Conservation (phyloP, 2,329 filamentous ascomycete species). For the Coccinonectria pachysandricola region DNA sequence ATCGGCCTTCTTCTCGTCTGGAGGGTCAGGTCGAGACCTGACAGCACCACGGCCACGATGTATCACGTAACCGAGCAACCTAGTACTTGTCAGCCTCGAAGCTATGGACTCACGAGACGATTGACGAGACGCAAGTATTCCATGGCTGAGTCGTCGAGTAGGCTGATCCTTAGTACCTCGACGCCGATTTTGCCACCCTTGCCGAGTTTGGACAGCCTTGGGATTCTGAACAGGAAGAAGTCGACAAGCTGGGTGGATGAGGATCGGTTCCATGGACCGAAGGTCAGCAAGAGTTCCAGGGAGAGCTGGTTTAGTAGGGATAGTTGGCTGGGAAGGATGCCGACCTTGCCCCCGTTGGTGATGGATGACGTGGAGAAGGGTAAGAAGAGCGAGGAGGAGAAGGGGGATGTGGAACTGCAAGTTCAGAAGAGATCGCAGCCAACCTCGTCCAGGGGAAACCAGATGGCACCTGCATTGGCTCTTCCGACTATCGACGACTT, state of each 20-base stretch:
- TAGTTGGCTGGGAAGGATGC: conserved; percentile 23
- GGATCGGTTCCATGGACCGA: conserved; percentile 39
- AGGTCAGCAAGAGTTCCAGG: conserved; percentile 22
- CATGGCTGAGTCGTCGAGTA: conserved; percentile 17
- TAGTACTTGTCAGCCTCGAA: conserved; percentile 6
- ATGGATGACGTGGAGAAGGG: conserved; percentile 18
- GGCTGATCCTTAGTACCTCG: conserved; percentile 20
- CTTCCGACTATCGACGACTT: too few relatives aligned
- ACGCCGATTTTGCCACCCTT: conserved; percentile 24
- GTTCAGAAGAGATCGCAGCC: conserved; percentile 12
- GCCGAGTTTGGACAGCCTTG: conserved; percentile 22
- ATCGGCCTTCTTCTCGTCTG: conserved; percentile 34
- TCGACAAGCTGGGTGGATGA: conserved; percentile 38
- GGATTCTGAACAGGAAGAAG: conserved; percentile 15
- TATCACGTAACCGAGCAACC: conserved; percentile 22
- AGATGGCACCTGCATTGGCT: conserved; percentile 14
- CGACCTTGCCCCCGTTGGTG: conserved; percentile 26
- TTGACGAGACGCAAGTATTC: conserved; percentile 22
- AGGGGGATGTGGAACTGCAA: conserved; percentile 7
- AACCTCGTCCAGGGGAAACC: conserved; percentile 10
- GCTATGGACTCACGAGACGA: conserved; percentile 15
- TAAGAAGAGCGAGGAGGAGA: conserved; percentile 3
- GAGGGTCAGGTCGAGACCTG: conserved; percentile 17
- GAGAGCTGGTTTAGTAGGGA: conserved; percentile 22
- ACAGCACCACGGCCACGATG: conserved; percentile 13